These are phyloP conservation scores for Micractinium conductrix DNA, from an alignment of 139 green algal species.

Conservation along the genomic window DNA sequence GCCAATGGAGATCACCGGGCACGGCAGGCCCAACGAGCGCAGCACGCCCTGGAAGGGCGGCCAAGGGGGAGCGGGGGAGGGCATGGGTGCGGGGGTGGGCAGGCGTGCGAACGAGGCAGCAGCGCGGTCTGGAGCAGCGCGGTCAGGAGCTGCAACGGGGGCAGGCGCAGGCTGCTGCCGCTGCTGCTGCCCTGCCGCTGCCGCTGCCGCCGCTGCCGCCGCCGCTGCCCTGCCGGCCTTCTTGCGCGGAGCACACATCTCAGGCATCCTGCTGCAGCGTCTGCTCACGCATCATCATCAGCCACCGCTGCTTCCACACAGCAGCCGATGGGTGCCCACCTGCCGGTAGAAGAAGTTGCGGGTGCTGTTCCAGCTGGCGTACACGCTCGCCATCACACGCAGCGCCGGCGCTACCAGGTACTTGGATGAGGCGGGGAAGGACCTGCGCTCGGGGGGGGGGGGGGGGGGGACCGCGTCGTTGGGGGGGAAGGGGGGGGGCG, in stretches of 20 bases:
- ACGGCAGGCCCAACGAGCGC: slow-evolving; percentile 30
- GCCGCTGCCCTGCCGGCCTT: background rate
- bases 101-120: too few relatives aligned
- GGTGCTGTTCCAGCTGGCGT: slow-evolving; percentile 4
- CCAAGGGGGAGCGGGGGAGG: background rate
- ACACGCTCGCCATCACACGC: slow-evolving; percentile 8
- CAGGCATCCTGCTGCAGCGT: too few relatives aligned
- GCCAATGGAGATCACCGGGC: slow-evolving; percentile 43
- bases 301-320: too few relatives aligned
- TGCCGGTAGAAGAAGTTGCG: slow-evolving; percentile 44
- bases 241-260: too few relatives aligned
- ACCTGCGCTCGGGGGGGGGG: slow-evolving; percentile 1
- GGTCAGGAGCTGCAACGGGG: too few relatives aligned
- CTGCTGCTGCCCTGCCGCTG: background rate
- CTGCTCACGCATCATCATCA: too few relatives aligned
- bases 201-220: background rate
- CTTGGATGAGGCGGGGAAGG: slow-evolving; percentile 20
- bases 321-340: too few relatives aligned
- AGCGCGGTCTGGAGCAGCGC: too few relatives aligned
- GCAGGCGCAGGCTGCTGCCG: background rate
- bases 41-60: slow-evolving; percentile 22
- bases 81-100: too few relatives aligned
- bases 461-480: background rate
- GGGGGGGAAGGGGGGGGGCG: too few relatives aligned
- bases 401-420: slow-evolving; percentile 46